phyloP scores from a whole-genome alignment of 192 early-diverging fungal genomes.

The Entrophospora sp. region DNA sequence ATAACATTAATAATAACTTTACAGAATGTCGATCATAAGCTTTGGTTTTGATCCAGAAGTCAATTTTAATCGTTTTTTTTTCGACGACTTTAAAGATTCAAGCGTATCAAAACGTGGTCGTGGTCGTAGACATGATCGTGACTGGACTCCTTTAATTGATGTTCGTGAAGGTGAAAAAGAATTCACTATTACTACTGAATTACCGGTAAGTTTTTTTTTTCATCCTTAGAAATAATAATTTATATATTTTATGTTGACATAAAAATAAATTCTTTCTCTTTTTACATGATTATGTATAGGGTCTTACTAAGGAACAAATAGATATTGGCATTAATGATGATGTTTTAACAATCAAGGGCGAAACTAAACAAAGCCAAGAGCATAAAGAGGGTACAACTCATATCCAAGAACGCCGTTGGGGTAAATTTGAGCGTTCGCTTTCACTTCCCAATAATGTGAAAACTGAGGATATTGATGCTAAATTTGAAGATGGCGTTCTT shows the following conservation, averaged over 20 bases:
- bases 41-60: too few relatives aligned
- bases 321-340: conserved; percentile 40
- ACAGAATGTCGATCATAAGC: too few relatives aligned
- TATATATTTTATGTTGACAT: neutral
- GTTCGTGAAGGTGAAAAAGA: conserved; percentile 41
- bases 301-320: conserved; percentile 46
- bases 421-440: conserved; percentile 39
- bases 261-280: neutral
- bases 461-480: conserved; percentile 39
- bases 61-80: too few relatives aligned
- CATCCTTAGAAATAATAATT: neutral
- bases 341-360: conserved; percentile 36
- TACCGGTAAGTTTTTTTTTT: conserved; percentile 27
- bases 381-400: conserved; percentile 32
- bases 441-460: conserved; percentile 39
- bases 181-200: conserved; percentile 38
- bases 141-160: conserved; percentile 38
- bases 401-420: conserved; percentile 42
- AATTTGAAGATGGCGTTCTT: conserved; percentile 46
- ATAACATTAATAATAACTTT: too few relatives aligned
- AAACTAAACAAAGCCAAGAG: conserved; percentile 25
- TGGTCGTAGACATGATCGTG: too few relatives aligned
- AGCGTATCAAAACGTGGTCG: too few relatives aligned
- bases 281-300: conserved; percentile 19
- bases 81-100: too few relatives aligned